Base-by-base conservation (phyloP, 371 early-diverging fungal genomes). In the Umbelopsis sp. region DNA sequence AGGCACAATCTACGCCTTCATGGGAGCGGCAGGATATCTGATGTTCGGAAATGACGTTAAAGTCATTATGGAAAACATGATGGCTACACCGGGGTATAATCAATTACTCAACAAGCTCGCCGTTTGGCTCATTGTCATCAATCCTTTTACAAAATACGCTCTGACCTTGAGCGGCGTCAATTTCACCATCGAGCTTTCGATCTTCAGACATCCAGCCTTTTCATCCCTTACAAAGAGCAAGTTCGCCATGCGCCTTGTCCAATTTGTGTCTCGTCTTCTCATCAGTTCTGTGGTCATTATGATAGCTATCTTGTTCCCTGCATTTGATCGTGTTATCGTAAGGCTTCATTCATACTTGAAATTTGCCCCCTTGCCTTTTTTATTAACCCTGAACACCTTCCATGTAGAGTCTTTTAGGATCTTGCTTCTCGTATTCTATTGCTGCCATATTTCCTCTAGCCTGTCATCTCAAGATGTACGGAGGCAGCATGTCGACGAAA, bases 51-150 rank as follows among this genome's bases (percentile, higher is more conserved):
- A 74, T 50, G 75, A 68, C 18, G 79, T 66, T 9, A 9, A 51
- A 9, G 64, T 87, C 86, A 87, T 92, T 50, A 91, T 90, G 4
- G 86, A 82, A 75, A 91, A 90, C 74, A 72, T 93, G 70, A 66
- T 75, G 38, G 22, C 18, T 18, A 75, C 74, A 25, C 72, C 78
- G 12, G 79, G 78, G 2, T 79, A 70, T 22, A 66, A 72, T n/a
- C 73, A 74, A 52, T 29, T 44, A 64, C 38, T 73, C n/a, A 75
- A 69, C 62, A 63, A 52, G 24, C 37, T 72, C 22, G 75, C 73
- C 46, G 52, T 80, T 45, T 69, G 68, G 51, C 53, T 78, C 51
- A 73, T 74, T 50, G 75, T 69, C 57, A 64, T 74, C 65, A 74
- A 69, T 25, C 74, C 76, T 14, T 22, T 75, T 9, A 72, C 76